phyloP scores from a whole-genome alignment of 164 flowering plant species.

The Aristolochia fimbriata region DNA sequence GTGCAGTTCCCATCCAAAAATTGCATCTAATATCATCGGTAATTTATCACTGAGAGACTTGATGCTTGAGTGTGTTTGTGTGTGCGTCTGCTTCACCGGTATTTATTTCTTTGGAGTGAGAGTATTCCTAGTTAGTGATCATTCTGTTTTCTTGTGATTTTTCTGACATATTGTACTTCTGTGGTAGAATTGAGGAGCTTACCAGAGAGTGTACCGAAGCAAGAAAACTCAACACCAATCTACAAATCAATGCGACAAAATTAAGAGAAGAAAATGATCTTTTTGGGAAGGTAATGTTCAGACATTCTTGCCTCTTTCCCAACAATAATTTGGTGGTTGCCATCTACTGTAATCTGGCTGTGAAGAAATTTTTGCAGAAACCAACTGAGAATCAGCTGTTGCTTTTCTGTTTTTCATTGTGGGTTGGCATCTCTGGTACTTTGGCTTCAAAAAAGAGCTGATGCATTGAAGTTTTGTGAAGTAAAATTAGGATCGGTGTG shows the following conservation, averaged over 20 bases:
- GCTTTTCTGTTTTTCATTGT: too few species aligned
- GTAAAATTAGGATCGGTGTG: too few species aligned
- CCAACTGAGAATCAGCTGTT: too few species aligned
- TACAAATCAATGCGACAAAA: conserved; percentile 35
- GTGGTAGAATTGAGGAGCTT: conserved; percentile 61
- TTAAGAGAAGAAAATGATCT: conserved; percentile 35
- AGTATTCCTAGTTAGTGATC: not conserved
- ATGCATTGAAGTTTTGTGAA: too few species aligned
- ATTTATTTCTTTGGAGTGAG: not conserved
- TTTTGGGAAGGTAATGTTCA: conserved; percentile 41
- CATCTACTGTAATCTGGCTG: not conserved
- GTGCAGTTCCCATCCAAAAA: too few species aligned
- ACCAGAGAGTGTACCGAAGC: conserved; percentile 30
- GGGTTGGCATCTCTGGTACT: not conserved
- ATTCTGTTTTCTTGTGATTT: too few species aligned
- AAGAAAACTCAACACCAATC: conserved; percentile 22
- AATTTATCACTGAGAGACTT: too few species aligned
- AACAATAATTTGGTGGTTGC: not conserved
- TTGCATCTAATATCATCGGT: too few species aligned
- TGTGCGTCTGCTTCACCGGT: too few species aligned
- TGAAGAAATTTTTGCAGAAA: too few species aligned
- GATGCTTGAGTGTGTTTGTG: too few species aligned
- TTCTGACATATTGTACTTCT: not conserved
- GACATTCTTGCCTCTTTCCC: not conserved
- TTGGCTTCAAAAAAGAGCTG: too few species aligned